These are phyloP conservation scores for Naganishia onofrii DNA, from an alignment of 768 basidiomycete genomes.

Conservation along the genomic window DNA sequence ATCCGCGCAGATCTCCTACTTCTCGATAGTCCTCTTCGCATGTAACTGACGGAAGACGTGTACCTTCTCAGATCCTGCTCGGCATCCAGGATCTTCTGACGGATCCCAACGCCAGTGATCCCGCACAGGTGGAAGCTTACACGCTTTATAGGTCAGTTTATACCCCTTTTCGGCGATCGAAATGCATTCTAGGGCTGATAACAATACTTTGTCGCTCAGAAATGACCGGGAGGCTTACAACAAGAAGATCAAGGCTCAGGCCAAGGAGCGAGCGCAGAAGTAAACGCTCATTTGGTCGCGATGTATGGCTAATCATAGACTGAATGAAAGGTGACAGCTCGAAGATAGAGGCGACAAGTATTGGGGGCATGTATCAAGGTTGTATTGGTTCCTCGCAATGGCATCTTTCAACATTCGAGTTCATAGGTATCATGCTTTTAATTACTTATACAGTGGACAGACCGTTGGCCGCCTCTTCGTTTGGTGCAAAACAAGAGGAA, in stretches of 20 bases:
- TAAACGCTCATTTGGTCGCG: conserved; percentile 50
- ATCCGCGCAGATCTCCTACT: no score
- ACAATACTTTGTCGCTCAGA: conserved; percentile 54
- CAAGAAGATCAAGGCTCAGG: conserved; percentile 76
- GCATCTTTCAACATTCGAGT: not conserved
- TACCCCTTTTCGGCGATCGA: not conserved
- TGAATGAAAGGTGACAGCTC: not conserved
- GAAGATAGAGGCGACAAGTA: not conserved
- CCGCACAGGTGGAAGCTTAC: conserved; percentile 97
- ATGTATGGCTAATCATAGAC: not conserved
- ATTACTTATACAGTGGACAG: not conserved
- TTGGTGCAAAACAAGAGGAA: not conserved
- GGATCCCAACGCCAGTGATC: conserved; percentile 94
- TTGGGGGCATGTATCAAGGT: not conserved
- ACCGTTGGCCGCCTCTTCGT: not conserved
- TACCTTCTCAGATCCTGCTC: conserved; percentile 69
- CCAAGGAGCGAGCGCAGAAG: conserved; percentile 84
- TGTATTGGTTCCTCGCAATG: conserved; percentile 1
- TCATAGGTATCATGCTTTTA: not conserved
- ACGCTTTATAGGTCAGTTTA: conserved; percentile 92
- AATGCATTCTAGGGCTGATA: no score
- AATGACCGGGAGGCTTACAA: conserved; percentile 93
- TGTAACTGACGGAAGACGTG: not conserved
- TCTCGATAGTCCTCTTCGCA: no score
- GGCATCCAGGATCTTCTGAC: conserved; percentile 94